Conservation (phyloP, 192 early-diverging fungal species). For the Coemansia sp. region DNA sequence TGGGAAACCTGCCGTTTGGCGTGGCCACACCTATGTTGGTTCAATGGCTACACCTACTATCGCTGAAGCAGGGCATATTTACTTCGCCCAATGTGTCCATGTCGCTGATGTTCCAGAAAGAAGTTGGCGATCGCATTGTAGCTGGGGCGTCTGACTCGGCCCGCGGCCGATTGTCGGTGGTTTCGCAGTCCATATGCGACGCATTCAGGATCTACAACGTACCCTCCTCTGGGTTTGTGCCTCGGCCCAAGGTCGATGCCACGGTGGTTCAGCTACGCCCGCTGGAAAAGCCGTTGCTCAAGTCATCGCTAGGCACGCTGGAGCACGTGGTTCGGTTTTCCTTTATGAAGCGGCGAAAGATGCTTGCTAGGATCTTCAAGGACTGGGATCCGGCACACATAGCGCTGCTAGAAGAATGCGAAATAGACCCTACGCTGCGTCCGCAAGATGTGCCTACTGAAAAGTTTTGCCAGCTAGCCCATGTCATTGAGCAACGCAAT, state of each 20-base stretch:
- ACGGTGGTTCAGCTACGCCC: slow-evolving; percentile 68
- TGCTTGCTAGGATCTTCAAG: slow-evolving; percentile 61
- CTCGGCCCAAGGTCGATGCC: slow-evolving; percentile 73
- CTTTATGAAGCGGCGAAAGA: slow-evolving; percentile 72
- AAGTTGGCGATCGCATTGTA: slow-evolving; percentile 68
- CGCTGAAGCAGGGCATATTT: slow-evolving; percentile 62
- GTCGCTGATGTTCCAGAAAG: slow-evolving; percentile 85
- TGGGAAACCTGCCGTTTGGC: slow-evolving; percentile 83
- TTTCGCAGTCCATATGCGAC: slow-evolving; percentile 71
- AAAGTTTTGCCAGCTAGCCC: slow-evolving; percentile 61
- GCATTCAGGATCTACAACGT: slow-evolving; percentile 63
- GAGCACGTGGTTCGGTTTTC: slow-evolving; percentile 63
- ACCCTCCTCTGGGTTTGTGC: slow-evolving; percentile 68
- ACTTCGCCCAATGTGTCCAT: slow-evolving; percentile 55
- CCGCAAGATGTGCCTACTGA: slow-evolving; percentile 66
- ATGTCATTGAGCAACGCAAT: slow-evolving; percentile 44
- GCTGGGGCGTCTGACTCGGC: slow-evolving; percentile 55
- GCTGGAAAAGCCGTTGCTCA: slow-evolving; percentile 46
- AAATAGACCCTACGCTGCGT: slow-evolving; percentile 59
- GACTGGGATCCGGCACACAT: slow-evolving; percentile 52
- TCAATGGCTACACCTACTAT: slow-evolving; percentile 69
- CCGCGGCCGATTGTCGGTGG: slow-evolving; percentile 68
- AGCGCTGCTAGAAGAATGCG: slow-evolving; percentile 54
- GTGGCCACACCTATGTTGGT: slow-evolving; percentile 69
- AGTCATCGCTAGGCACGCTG: slow-evolving; percentile 55